Percentiles rank a stretch among this genome's conserved stretches.
These are phyloP conservation scores for Sophora flavescens DNA, from an alignment of 306 rosid species.

Conservation along the genomic window DNA sequence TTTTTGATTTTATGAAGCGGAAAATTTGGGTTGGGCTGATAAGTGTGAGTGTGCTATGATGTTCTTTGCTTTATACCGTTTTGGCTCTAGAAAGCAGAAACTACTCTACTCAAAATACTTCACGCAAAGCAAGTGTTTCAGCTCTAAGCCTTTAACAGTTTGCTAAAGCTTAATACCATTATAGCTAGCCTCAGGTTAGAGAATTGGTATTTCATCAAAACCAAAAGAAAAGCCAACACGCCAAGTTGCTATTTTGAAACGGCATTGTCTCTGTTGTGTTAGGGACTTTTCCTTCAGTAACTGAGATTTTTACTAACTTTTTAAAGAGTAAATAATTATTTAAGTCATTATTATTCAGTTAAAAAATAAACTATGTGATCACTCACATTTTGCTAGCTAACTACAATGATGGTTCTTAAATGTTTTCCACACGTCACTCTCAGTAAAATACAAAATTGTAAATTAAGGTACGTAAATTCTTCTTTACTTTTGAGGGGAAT, in stretches of 20 bases:
- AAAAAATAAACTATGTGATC: conserved; percentile 1
- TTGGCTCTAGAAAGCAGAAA: conserved; percentile 19
- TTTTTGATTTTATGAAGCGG: conserved; percentile 12
- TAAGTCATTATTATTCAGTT: background rate
- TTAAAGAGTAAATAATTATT: background rate
- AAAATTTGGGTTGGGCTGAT: background rate
- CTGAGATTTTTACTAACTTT: background rate
- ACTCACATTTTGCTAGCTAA: background rate
- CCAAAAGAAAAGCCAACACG: too few relatives aligned
- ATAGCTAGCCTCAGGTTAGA: too few relatives aligned
- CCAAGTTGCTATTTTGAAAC: too few relatives aligned
- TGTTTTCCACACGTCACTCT: conserved; percentile 1
- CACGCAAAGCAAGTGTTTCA: conserved; percentile 14
- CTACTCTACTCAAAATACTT: background rate
- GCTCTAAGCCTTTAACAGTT: too few relatives aligned
- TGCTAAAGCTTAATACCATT: too few relatives aligned
- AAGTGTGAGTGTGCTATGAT: background rate
- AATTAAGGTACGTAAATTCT: background rate
- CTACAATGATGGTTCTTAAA: background rate
- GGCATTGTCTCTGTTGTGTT: too few relatives aligned
- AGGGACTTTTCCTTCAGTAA: background rate
- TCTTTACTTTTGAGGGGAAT: background rate
- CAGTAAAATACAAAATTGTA: background rate
- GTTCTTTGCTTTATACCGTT: too few relatives aligned
- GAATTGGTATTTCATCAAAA: too few relatives aligned